Evolutionary conservation across 805 yeast species (phyloP), one percentile per base, ranked within the genome.

Genomic region (Spathaspora hagerdaliae): DNA sequence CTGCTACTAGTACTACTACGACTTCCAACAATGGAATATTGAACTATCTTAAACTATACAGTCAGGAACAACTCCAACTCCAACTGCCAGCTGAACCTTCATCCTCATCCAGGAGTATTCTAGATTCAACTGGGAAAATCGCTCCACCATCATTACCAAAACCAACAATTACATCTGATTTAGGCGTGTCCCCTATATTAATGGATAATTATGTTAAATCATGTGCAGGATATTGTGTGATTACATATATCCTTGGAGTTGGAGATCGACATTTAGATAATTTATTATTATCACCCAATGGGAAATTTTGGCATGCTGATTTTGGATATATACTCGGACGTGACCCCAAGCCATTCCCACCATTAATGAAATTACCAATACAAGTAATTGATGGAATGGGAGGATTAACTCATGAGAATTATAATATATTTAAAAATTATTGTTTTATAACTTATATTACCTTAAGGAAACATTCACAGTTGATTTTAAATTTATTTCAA

Each of bases 351-450:
- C 98, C 98, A 11, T 94, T 94, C 67, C 98, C 99, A 11, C 99
- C 99, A 1, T 74, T 92, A 67, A 94, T 94, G 97, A 94, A 94
- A 59, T 70, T 94, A 34, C 99, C 99, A 0, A 94, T 94, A 36
- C 99, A 94, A 64, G 85, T 94, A 13, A 87, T 94, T 36, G 99
- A 94, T 53, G 98, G 97, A 0, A 94, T 94, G 89, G 99, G 99
- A 1, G 99, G 98, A 1, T 77, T 88, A 42, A 76, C 78, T 50
- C 89, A 92, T 42, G 86, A 85, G 37, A 91, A 92, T 61, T 94
- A 87, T 63, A 82, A 83, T 51, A 80, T 85, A 51, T 94, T 94
- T 67, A 79, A 95, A 57, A 87, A 88, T 62, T 91, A 91, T 65
- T 94, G 99, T 59, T 94, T 91, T 67, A 92, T 94, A 14, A 88